Evolutionary conservation across 257 asterid genomes (phyloP), one percentile per base, ranked within the genome.

Genomic region (Capsicum chinense): DNA sequence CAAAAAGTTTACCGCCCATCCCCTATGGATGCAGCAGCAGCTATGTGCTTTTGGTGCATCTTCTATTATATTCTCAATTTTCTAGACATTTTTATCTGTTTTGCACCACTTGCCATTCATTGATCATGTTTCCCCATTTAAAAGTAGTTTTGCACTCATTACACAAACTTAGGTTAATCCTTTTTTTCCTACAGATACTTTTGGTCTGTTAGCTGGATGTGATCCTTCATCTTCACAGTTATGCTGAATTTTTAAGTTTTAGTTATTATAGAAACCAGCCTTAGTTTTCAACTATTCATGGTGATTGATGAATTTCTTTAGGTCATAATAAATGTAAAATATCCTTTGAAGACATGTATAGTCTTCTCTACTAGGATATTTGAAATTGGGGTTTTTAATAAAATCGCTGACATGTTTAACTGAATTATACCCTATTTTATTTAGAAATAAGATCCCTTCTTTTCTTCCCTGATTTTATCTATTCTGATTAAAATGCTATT

Each of bases 311-410:
- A 70, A 70, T 70, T 71, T 10, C 16, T 17, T 17, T 19, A 67
- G 9, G 33, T 44, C 57, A 71, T 44, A 5, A 71, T 57, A 44
- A 44, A 71, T 71, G 15, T 71, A 44, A 17, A 21, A 4, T 71
- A 71, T 54, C 3, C 37, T 44, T 9, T 71, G 79, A 17, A 71
- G 12, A 71, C 58, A 17, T 71, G 9, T 3, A 17, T 47, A 5
- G 11, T 71, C 39, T 71, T 71, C 39, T 47, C 42, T 47, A 47
- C 80, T 47, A 48, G 80, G 80, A 71, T 71, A n/a, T 71, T 44
- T 71, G 37, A 42, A 11, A 9, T 17, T n/a, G 5, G 2, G 26
- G 26, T 26, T 71, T 59, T 59, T 59, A n/a, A 59, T n/a, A 67
- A 67, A 67, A 35, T 14, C 0, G 13, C 26, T 39, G 14, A 68